phyloP scores from a whole-genome alignment of 441 rosid genomes.

The Mallotus repandus region DNA sequence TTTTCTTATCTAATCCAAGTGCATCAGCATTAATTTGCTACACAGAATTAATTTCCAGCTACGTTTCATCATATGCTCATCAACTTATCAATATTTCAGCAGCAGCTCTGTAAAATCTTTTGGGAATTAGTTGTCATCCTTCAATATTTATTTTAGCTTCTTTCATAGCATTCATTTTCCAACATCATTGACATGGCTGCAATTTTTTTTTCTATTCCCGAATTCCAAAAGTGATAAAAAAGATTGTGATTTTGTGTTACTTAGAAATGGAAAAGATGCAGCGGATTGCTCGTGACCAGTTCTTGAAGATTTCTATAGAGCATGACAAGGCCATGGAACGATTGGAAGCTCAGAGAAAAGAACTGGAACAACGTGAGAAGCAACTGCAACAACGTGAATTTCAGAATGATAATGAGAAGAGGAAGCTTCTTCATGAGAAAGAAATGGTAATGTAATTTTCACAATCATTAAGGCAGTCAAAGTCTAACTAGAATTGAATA shows the following conservation, averaged over 20 bases:
- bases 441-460: conserved; percentile 41
- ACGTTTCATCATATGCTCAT: too few species aligned
- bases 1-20: too few species aligned
- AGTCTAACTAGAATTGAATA: neutral
- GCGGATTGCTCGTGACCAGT: conserved; percentile 40
- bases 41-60: too few species aligned
- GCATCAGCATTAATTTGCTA: too few species aligned
- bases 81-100: too few species aligned
- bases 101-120: too few species aligned
- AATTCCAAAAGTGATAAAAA: too few species aligned
- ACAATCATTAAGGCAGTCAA: conserved; percentile 10
- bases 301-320: conserved; percentile 40
- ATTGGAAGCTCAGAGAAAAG: conserved; percentile 40
- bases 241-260: conserved; percentile 13
- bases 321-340: conserved; percentile 37
- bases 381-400: conserved; percentile 45
- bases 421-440: conserved; percentile 45
- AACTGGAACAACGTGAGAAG: conserved; percentile 43
- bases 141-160: too few species aligned
- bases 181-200: neutral
- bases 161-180: too few species aligned
- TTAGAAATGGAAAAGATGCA: conserved; percentile 54
- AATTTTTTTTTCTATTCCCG: neutral
- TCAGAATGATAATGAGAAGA: conserved; percentile 47
- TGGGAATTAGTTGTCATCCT: too few species aligned